A percentile compares a stretch with the other conserved stretches of the same genome.
These are phyloP conservation scores for Prunus dulcis DNA, from an alignment of 306 rosid species.

Conservation along the genomic window DNA sequence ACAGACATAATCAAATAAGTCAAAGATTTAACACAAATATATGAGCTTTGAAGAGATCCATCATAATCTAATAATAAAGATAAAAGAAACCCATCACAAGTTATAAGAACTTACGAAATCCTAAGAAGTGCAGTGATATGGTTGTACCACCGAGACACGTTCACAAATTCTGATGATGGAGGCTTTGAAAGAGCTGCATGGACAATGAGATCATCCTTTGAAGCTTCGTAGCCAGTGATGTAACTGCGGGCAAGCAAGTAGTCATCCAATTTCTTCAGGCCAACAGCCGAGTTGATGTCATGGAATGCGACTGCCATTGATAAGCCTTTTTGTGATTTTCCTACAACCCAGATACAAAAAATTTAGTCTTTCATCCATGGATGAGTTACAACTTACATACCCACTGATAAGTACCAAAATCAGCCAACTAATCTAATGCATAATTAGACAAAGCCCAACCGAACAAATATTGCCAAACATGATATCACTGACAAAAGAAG, in stretches of 20 bases:
- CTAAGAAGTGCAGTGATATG: constrained; percentile 82
- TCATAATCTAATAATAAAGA: neutral
- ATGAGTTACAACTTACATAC: neutral
- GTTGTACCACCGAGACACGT: constrained; percentile 76
- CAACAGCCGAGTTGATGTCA: constrained; percentile 51
- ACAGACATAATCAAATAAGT: neutral
- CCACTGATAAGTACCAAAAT: too few species aligned
- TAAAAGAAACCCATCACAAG: neutral
- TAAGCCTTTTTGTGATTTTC: neutral
- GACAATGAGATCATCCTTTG: constrained; percentile 83
- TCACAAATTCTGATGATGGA: constrained; percentile 58
- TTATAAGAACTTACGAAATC: constrained; percentile 63
- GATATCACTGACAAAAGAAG: neutral
- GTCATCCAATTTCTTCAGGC: constrained; percentile 76
- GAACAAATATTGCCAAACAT: neutral
- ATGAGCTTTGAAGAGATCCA: neutral
- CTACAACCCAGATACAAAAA: neutral
- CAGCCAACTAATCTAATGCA: neutral
- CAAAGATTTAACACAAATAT: neutral
- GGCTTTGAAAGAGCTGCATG: constrained; percentile 50
- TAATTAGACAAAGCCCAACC: neutral
- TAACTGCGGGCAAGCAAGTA: constrained; percentile 89
- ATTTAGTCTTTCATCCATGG: neutral
- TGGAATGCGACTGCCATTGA: constrained; percentile 66
- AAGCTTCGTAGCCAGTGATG: constrained; percentile 82